A percentile compares a stretch with the other conserved stretches of the same genome.
These are phyloP conservation scores for Trichoderma polysporum DNA, from an alignment of 2,329 filamentous ascomycete species.

Conservation along the genomic window DNA sequence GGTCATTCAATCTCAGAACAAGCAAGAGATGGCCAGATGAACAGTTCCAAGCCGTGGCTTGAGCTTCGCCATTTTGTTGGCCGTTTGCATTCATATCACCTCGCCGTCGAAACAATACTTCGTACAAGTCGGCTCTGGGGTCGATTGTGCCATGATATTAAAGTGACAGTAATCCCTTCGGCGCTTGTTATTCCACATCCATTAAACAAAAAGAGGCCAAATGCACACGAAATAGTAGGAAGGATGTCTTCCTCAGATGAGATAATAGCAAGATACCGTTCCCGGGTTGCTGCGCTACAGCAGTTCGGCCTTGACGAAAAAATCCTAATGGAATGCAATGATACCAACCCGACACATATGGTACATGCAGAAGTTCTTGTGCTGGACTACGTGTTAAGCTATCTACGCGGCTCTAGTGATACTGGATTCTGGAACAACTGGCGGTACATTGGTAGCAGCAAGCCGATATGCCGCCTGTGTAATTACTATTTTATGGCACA, in stretches of 20 bases:
- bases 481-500: constrained; percentile 37
- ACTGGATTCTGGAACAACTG: constrained; percentile 33
- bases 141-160: constrained; percentile 33
- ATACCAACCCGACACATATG: constrained; percentile 25
- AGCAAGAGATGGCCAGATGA: not conserved
- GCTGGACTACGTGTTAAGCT: constrained; percentile 28
- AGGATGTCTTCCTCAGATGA: constrained; percentile 23
- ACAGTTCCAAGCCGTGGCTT: constrained; percentile 23
- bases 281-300: constrained; percentile 27
- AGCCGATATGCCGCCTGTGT: constrained; percentile 42
- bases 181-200: constrained; percentile 25
- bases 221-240: constrained; percentile 26
- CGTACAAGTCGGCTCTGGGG: constrained; percentile 29
- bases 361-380: constrained; percentile 41
- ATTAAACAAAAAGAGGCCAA: constrained; percentile 23
- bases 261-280: constrained; percentile 2
- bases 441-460: constrained; percentile 43
- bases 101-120: constrained; percentile 24
- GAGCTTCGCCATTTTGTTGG: constrained; percentile 33
- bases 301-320: constrained; percentile 27
- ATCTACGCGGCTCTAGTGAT: not conserved
- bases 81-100: constrained; percentile 29
- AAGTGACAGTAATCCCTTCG: constrained; percentile 31
- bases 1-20: constrained; percentile 4
- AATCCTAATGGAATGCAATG: constrained; percentile 25